These are phyloP conservation scores for Magnaporthiopsis poae DNA, from an alignment of 2,329 filamentous ascomycete species.

Conservation along the genomic window DNA sequence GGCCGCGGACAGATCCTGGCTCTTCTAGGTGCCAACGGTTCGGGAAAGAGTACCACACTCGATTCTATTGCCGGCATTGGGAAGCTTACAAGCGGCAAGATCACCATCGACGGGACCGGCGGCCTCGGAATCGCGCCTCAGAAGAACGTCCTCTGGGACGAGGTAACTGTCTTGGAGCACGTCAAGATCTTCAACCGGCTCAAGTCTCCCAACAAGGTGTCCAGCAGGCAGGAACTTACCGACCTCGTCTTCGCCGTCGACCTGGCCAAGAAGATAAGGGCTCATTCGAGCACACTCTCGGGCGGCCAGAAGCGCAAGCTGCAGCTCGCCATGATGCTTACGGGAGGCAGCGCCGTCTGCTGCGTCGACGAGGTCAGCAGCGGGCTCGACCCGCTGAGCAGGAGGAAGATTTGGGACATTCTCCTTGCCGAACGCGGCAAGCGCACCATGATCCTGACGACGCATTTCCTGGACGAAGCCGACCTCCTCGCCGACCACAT, in stretches of 20 bases:
- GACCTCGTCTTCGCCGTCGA: slow-evolving; percentile 63
- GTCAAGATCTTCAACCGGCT: slow-evolving; percentile 73
- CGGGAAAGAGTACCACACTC: slow-evolving; percentile 80
- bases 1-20: slow-evolving; percentile 75
- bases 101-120: slow-evolving; percentile 66
- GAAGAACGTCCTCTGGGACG: slow-evolving; percentile 89
- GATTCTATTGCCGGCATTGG: slow-evolving; percentile 79
- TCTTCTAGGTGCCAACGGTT: slow-evolving; percentile 79
- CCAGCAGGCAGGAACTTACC: slow-evolving; percentile 48
- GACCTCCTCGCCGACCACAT: slow-evolving; percentile 84
- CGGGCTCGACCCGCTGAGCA: slow-evolving; percentile 75
- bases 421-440: slow-evolving; percentile 71
- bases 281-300: slow-evolving; percentile 67
- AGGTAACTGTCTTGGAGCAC: slow-evolving; percentile 77
- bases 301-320: slow-evolving; percentile 88
- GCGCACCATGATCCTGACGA: slow-evolving; percentile 78
- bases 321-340: slow-evolving; percentile 91
- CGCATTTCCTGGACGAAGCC: slow-evolving; percentile 88
- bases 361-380: slow-evolving; percentile 87
- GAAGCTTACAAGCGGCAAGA: slow-evolving; percentile 63
- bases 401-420: slow-evolving; percentile 91
- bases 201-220: slow-evolving; percentile 52
- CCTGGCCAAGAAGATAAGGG: slow-evolving; percentile 61
- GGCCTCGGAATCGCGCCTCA: slow-evolving; percentile 82
- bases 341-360: slow-evolving; percentile 76